These are phyloP conservation scores for Mycosphaerelloides madeirae DNA, from an alignment of 2,329 filamentous ascomycete species.

Conservation along the genomic window DNA sequence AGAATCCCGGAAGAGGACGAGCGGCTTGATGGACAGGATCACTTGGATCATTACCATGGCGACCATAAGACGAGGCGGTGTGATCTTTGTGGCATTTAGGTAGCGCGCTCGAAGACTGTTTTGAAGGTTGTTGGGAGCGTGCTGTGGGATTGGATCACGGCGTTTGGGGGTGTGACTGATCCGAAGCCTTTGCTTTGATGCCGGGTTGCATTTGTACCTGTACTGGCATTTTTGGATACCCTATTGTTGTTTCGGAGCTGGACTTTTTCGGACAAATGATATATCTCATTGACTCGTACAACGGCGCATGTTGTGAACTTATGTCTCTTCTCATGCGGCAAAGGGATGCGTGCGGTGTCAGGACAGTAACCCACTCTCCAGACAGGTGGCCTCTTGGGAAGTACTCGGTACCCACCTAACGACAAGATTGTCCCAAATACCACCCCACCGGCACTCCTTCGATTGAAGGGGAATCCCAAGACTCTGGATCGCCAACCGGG, in stretches of 20 bases:
- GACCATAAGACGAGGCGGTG: slow-evolving; percentile 25
- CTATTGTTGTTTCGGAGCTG: not conserved
- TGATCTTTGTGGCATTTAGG: slow-evolving; percentile 20
- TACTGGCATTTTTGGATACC: not conserved
- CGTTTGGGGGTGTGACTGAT: slow-evolving; percentile 3
- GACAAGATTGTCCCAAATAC: too few relatives aligned
- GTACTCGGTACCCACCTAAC: too few relatives aligned
- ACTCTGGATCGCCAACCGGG: not conserved
- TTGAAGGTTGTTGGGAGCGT: slow-evolving; percentile 4
- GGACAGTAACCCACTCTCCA: too few relatives aligned
- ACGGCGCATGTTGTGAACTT: not conserved
- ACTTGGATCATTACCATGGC: slow-evolving; percentile 35
- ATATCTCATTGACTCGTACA: too few relatives aligned
- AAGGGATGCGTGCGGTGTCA: too few relatives aligned
- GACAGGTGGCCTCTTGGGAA: too few relatives aligned
- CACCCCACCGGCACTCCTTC: too few relatives aligned
- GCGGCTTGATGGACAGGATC: slow-evolving; percentile 44
- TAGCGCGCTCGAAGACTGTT: not conserved
- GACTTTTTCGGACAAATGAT: too few relatives aligned
- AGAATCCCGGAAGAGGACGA: slow-evolving; percentile 37
- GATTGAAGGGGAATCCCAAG: too few relatives aligned
- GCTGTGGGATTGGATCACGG: slow-evolving; percentile 6
- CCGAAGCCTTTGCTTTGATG: not conserved
- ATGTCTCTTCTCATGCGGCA: not conserved
- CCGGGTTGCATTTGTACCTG: not conserved